Conservation (phyloP, 129 eudicot species). For the Cynara cardunculus region DNA sequence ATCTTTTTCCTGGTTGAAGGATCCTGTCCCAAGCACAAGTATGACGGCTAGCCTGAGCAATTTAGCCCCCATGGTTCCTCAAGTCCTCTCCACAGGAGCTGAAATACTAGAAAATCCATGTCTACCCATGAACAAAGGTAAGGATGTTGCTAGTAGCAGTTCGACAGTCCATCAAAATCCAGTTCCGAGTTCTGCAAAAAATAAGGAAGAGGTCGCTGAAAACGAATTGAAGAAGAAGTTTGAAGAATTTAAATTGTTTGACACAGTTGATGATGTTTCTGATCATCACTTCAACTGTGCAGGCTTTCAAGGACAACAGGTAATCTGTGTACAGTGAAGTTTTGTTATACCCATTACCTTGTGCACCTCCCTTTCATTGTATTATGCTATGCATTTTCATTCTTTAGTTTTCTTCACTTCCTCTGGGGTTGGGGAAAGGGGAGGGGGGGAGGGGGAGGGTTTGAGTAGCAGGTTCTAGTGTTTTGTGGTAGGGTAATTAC, state of each 20-base stretch:
- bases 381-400: too few species aligned
- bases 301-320: conserved; percentile 36
- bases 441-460: too few species aligned
- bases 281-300: conserved; percentile 36
- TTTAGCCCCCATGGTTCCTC: not conserved
- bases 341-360: too few species aligned
- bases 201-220: conserved; percentile 20
- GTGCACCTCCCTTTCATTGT: too few species aligned
- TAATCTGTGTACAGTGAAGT: not conserved
- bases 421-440: too few species aligned
- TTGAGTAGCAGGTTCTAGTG: too few species aligned
- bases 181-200: conserved; percentile 13
- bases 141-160: not conserved
- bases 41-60: not conserved
- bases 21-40: conserved; percentile 18
- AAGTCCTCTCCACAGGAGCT: conserved; percentile 11
- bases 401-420: too few species aligned
- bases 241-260: conserved; percentile 39
- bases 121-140: conserved; percentile 6
- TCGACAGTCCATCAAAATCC: not conserved
- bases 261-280: conserved; percentile 37
- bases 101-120: not conserved
- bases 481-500: too few species aligned
- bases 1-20: conserved; percentile 46
- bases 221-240: conserved; percentile 34